Percentiles rank a stretch among this genome's conserved stretches.
These are phyloP conservation scores for Trichopus zeylanicus DNA, from an alignment of 116 monocot species.

Conservation along the genomic window DNA sequence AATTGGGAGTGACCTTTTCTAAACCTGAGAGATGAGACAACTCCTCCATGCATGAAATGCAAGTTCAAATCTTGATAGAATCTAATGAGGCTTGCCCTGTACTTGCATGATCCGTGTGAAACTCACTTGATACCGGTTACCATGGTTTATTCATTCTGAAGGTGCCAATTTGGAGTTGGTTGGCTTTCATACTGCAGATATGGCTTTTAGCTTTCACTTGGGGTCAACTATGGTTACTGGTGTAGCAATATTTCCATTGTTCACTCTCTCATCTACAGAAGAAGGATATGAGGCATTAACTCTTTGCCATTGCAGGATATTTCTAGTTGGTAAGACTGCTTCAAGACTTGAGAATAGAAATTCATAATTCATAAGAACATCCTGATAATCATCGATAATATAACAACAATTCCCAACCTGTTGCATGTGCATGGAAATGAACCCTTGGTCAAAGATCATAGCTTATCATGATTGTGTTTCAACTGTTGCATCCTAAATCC, in stretches of 20 bases:
- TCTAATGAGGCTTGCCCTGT: conserved; percentile 30
- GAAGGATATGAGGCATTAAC: conserved; percentile 57
- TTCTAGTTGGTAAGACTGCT: conserved; percentile 86
- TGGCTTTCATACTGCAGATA: conserved; percentile 97
- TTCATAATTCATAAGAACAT: conserved; percentile 13
- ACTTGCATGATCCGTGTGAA: conserved; percentile 50
- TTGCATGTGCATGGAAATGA: conserved; percentile 12
- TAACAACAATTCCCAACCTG: conserved; percentile 9
- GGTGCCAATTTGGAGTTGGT: conserved; percentile 83
- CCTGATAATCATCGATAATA: conserved; percentile 14
- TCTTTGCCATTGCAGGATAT: conserved; percentile 46
- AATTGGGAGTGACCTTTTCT: not conserved
- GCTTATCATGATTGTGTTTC: too few relatives aligned
- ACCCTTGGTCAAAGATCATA: not conserved
- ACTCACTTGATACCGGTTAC: conserved; percentile 48
- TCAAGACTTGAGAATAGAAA: conserved; percentile 39
- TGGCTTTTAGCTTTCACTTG: conserved; percentile 47
- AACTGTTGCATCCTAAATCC: too few relatives aligned
- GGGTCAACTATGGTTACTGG: conserved; percentile 60
- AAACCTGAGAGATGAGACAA: not conserved
- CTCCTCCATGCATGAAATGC: conserved; percentile 15
- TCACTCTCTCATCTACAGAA: conserved; percentile 60
- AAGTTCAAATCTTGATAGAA: conserved; percentile 26
- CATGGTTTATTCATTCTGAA: conserved; percentile 66
- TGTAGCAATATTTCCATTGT: conserved; percentile 57